A percentile compares a stretch with the other conserved stretches of the same genome.
Evolutionary conservation across 768 basidiomycete genomes (phyloP).

Genomic region (Lenzites betulinus): DNA sequence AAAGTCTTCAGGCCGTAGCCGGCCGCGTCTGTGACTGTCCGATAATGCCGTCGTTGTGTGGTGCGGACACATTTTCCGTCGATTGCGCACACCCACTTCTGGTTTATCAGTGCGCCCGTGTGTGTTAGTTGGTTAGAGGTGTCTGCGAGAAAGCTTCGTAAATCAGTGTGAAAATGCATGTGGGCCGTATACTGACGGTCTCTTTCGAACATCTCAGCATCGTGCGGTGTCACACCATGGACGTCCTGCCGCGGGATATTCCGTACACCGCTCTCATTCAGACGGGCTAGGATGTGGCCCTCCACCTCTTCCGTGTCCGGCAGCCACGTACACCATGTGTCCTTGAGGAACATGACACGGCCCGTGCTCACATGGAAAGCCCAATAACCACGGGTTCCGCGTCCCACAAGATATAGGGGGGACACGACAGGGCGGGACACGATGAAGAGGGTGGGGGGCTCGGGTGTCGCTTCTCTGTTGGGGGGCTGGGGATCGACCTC

Average conservation of each 20-base stretch:
- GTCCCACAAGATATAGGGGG: background rate
- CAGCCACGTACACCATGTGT: background rate
- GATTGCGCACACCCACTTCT: background rate
- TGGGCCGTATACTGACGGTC: background rate
- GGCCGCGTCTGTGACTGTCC: background rate
- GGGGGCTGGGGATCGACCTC: background rate
- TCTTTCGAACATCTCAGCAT: background rate
- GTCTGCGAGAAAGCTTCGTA: background rate
- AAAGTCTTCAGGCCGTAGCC: background rate
- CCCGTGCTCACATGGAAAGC: background rate
- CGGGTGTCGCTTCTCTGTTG: background rate
- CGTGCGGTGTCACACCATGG: background rate
- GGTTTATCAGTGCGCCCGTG: too few species aligned
- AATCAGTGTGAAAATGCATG: background rate
- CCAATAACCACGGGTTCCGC: slow-evolving; percentile 10
- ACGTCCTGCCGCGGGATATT: background rate
- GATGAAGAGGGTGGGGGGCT: background rate
- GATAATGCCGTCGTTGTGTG: background rate
- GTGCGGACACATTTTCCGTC: background rate
- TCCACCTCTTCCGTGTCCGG: background rate
- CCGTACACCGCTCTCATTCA: background rate
- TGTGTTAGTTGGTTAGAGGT: background rate
- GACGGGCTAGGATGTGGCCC: background rate
- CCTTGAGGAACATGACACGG: slow-evolving; percentile 1
- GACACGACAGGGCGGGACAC: background rate